Evolutionary conservation across 179 eudicot species (phyloP).

Genomic region (Amaranthus tricolor): DNA sequence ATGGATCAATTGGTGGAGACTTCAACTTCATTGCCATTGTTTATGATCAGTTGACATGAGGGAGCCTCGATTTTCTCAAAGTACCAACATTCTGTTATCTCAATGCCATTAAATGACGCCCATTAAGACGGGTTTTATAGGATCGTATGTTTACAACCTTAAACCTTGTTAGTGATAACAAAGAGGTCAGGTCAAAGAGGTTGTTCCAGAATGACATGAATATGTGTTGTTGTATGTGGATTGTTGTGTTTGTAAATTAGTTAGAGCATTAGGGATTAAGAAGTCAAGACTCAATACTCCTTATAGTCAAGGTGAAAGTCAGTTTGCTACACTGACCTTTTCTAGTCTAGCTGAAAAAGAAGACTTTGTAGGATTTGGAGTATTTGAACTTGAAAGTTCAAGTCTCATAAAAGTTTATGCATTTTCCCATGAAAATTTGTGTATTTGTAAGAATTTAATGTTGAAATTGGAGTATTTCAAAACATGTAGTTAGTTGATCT

Average conservation of each 20-base stretch:
- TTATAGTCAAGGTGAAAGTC: constrained; percentile 20
- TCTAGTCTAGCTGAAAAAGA: background rate
- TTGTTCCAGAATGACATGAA: background rate
- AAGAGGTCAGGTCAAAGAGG: constrained; percentile 1
- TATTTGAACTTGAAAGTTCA: background rate
- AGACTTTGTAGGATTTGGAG: constrained; percentile 8
- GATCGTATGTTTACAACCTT: too few species aligned
- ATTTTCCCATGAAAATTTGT: background rate
- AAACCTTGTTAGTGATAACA: too few species aligned
- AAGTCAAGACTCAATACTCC: constrained; percentile 5
- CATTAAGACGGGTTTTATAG: too few species aligned
- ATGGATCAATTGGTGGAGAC: constrained; percentile 28
- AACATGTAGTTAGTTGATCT: too few species aligned
- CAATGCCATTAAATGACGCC: too few species aligned
- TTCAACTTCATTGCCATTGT: constrained; percentile 32
- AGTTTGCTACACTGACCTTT: constrained; percentile 30
- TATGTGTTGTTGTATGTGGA: constrained; percentile 18
- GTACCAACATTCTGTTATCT: background rate
- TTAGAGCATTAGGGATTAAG: constrained; percentile 2
- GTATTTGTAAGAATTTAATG: background rate
- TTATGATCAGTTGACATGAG: constrained; percentile 30
- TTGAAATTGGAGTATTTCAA: background rate
- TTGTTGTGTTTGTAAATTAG: constrained; percentile 22
- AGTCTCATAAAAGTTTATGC: background rate
- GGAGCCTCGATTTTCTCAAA: background rate